Evolutionary conservation across 2,329 filamentous ascomycete species (phyloP), one percentile per base, ranked within the genome.

Genomic region (Colletotrichum salicis): DNA sequence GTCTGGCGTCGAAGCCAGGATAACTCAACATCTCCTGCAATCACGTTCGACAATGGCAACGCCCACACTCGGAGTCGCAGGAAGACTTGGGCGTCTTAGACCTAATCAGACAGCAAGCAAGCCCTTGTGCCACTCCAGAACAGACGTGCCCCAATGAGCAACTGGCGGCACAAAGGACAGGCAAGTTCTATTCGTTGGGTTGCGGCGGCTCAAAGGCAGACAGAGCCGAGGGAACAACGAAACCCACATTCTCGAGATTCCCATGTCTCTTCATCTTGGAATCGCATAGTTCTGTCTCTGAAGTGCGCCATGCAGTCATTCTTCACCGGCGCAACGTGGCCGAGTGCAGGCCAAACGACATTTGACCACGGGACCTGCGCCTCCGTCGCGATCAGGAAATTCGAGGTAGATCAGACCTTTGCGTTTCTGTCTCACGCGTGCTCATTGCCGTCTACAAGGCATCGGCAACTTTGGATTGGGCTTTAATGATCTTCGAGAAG

Each of bases 271-370:
- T 48, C 27, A n/a, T 35, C 57, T 22, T 33, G 52, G 29, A 58
- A 62, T 22, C 6, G 19, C 11, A 10, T 68, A 33, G 15, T 57
- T 10, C 7, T 33, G 10, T 54, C 12, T 12, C 48, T 33, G 58
- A 15, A 2, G 58, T 10, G 41, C 35, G 22, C 11, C 58, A 71
- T 71, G 69, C 69, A 71, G 64, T 59, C 69, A 63, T 68, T 71
- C 41, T 68, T 71, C 57, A 63, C 58, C 69, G 64, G 54, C 33
- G 57, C 5, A 62, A 71, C 58, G 64, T 71, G 69, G 64, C 58
- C 31, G 31, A 59, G 52, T 63, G 33, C 41, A 52, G 35, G 27
- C 64, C 64, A 68, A 59, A 48, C 51, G 45, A 35, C 64, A 54
- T 68, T 31, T 59, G 58, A 59, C 31, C 52, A 48, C 54, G 33